Evolutionary conservation across 176 grass and related monocot species (phyloP), one percentile per base, ranked within the genome.

Genomic region (Aegilops bicornis): DNA sequence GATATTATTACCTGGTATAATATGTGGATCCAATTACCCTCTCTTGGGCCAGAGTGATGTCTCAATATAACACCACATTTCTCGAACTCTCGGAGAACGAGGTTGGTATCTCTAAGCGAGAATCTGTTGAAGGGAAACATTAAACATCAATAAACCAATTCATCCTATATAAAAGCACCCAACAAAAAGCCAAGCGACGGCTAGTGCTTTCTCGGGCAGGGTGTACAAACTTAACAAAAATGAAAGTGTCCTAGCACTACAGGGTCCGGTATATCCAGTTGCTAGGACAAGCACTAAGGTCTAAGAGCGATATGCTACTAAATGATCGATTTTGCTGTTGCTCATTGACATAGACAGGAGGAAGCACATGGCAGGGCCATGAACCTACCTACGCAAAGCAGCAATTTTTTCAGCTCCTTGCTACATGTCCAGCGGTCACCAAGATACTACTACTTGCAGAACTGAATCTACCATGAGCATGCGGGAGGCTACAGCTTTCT

Each of bases 1-100:
- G 17, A n/a, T 40, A 27, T 77, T 2, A 40, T 73, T 96, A 98
- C 97, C 97, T 97, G 87, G 67, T 94, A 99, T 56, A 99, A 90
- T 85, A 99, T 84, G 87, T 97, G 94, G 64, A 97, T 94, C 94
- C 94, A 99, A 79, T 99, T 97, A 27, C 94, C 92, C 83, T 93
- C 89, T 82, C 87, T 90, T 79, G 97, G 92, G 47, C 92, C 94
- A 6, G 80, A 80, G 17, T 93, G 64, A 63, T 99, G 97, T 88
- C 89, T 93, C 82, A 96, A 76, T 89, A 99, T 94, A 42, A 94
- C 83, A 63, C 97, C 94, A 30, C 90, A 99, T 86, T 99, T 99
- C 85, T 99, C 97, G 0, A 99, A 93, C 69, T 99, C 94, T 8
- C 79, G 87, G 48, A 99, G 73, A 35, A 97, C 90, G 77, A 96